Evolutionary conservation across 2,329 filamentous ascomycete genomes (phyloP), one percentile per base, ranked within the genome.

Genomic region (Sporothrix globosa): DNA sequence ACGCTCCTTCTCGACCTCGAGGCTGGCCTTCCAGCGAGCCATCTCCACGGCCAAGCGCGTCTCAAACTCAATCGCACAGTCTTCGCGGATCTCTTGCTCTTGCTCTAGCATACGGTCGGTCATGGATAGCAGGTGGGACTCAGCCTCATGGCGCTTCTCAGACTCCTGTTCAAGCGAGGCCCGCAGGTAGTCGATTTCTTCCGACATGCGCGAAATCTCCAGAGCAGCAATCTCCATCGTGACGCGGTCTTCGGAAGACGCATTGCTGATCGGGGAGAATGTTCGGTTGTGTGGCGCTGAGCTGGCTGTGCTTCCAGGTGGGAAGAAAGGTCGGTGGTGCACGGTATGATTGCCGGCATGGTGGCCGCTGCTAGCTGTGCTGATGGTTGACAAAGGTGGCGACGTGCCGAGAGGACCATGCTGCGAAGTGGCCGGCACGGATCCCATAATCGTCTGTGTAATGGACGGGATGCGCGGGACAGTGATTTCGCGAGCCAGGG

Each of bases 401-500:
- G 71, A 63, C 14, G 65, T 60, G 69, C 39, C 34, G 46, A 66
- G 41, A 0, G 61, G 52, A 3, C 5, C 70, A 77, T 71, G 60
- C 68, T 74, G 50, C 67, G 72, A 34, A 65, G 61, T 54, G 50
- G 71, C 70, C 39, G 79, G 72, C 4, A 77, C 76, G 14, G 80
- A 78, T 17, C 81, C 80, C 19, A 86, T 77, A 46, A 96, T 91
- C 0, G 90, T 91, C 54, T 89, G 89, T 0, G 91, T 92, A 67
- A 95, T 89, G 63, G 92, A 96, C 0, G 94, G 94, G 9, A 96
- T 88, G 5, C 95, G 90, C 6, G 94, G 93, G 0, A 97, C 92
- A 0, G 95, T 96, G 13, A 98, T 92, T 81, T 98, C 95, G 24
- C 93, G 89, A 0, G 96, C 96, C 4, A 99, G 86, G 0, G 96